Conservation (phyloP, 1,139 yeast genomes). For the Magnusiomyces suaveolens region DNA sequence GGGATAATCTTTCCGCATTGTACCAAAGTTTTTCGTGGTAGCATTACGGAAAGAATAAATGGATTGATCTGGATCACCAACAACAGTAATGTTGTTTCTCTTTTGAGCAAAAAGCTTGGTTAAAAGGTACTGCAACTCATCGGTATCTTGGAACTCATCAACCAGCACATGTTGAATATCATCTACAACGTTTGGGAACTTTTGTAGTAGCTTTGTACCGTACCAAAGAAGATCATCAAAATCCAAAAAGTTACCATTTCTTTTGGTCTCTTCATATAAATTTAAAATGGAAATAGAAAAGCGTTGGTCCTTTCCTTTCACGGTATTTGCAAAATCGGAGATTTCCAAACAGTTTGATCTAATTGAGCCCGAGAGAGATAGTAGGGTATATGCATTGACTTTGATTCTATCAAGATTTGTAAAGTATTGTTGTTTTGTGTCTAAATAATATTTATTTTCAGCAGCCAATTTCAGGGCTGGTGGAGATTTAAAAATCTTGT, state of each 20-base stretch:
- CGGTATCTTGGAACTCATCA: constrained; percentile 94
- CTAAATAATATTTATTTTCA: not conserved
- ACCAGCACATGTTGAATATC: constrained; percentile 63
- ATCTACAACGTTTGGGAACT: constrained; percentile 40
- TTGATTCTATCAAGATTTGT: too few species aligned
- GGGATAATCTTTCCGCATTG: constrained; percentile 45
- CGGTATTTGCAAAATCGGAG: not conserved
- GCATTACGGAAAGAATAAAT: constrained; percentile 72
- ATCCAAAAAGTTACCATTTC: constrained; percentile 10
- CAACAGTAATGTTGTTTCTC: constrained; percentile 45
- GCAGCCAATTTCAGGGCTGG: not conserved
- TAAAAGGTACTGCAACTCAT: constrained; percentile 60
- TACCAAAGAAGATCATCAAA: constrained; percentile 63
- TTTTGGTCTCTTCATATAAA: not conserved
- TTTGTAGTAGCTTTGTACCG: constrained; percentile 43
- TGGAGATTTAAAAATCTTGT: not conserved
- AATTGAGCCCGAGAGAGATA: too few species aligned
- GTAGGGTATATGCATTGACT: not conserved
- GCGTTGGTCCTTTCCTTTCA: not conserved
- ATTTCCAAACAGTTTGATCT: not conserved
- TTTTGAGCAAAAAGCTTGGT: constrained; percentile 49
- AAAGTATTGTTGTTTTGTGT: not conserved
- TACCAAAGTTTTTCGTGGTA: constrained; percentile 52
- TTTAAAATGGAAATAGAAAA: not conserved
- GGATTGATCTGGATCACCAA: constrained; percentile 95